Conservation (phyloP, 2,329 filamentous ascomycete species). For the Hypomyces rosellus region DNA sequence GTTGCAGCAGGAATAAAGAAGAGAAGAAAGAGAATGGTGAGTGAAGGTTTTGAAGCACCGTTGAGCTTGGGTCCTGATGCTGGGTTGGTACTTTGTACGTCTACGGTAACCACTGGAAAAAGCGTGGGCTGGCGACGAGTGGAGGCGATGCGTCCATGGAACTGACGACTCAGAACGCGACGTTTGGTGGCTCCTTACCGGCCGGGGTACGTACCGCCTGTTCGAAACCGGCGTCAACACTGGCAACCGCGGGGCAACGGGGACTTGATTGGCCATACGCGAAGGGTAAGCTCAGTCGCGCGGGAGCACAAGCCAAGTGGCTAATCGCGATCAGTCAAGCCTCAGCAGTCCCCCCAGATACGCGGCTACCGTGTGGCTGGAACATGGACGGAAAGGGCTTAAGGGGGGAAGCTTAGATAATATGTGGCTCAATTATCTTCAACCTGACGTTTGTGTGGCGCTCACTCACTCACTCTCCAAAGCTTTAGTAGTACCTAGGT, state of each 20-base stretch:
- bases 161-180: constrained; percentile 15
- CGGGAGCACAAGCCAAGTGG: constrained; percentile 20
- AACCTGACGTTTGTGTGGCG: too few relatives aligned
- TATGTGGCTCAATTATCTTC: too few relatives aligned
- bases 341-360: not conserved
- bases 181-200: constrained; percentile 13
- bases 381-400: too few relatives aligned
- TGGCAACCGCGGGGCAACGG: constrained; percentile 53
- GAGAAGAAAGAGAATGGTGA: constrained; percentile 4
- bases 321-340: constrained; percentile 18
- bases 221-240: constrained; percentile 38
- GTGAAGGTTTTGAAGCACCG: constrained; percentile 10
- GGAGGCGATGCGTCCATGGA: constrained; percentile 7
- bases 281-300: constrained; percentile 11
- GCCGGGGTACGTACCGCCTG: constrained; percentile 16
- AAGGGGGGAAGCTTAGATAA: too few relatives aligned
- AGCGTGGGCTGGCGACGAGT: constrained; percentile 12
- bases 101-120: not conserved
- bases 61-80: constrained; percentile 8
- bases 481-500: too few relatives aligned
- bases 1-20: not conserved
- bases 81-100: constrained; percentile 9
- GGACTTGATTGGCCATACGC: constrained; percentile 35
- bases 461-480: too few relatives aligned
- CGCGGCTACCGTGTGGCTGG: not conserved